Conservation (phyloP, 2,329 filamentous ascomycete genomes). For the Leptographium lundbergii region DNA sequence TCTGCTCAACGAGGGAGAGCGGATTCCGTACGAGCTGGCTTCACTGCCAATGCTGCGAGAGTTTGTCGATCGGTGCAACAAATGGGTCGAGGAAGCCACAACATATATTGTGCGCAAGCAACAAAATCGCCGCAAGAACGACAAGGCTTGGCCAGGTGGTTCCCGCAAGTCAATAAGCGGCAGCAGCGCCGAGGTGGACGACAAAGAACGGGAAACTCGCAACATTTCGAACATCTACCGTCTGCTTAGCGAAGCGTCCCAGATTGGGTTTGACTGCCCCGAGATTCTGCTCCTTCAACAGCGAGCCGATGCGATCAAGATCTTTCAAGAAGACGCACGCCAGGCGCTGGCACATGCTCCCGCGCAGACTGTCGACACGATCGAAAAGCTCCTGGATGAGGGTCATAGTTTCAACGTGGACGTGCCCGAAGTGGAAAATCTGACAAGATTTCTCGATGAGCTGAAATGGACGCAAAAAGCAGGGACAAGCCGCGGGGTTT, state of each 20-base stretch:
- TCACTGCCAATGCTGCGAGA: constrained; percentile 70
- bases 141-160: constrained; percentile 69
- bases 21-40: constrained; percentile 80
- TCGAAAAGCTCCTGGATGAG: constrained; percentile 84
- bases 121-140: constrained; percentile 90
- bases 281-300: constrained; percentile 81
- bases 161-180: constrained; percentile 26
- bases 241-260: constrained; percentile 70
- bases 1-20: constrained; percentile 85
- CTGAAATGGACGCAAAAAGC: constrained; percentile 81
- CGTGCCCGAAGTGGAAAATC: constrained; percentile 71
- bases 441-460: constrained; percentile 71
- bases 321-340: constrained; percentile 68
- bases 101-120: constrained; percentile 96
- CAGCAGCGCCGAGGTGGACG: constrained; percentile 38
- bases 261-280: constrained; percentile 83
- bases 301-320: constrained; percentile 69
- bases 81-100: constrained; percentile 95
- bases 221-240: constrained; percentile 82
- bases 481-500: constrained; percentile 46
- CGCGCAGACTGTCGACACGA: constrained; percentile 54
- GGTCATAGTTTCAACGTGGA: constrained; percentile 85
- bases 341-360: constrained; percentile 55
- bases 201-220: constrained; percentile 78
- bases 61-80: constrained; percentile 93